Evolutionary conservation across 2,329 filamentous ascomycete genomes (phyloP).

Genomic region (Penicillium sp.): DNA sequence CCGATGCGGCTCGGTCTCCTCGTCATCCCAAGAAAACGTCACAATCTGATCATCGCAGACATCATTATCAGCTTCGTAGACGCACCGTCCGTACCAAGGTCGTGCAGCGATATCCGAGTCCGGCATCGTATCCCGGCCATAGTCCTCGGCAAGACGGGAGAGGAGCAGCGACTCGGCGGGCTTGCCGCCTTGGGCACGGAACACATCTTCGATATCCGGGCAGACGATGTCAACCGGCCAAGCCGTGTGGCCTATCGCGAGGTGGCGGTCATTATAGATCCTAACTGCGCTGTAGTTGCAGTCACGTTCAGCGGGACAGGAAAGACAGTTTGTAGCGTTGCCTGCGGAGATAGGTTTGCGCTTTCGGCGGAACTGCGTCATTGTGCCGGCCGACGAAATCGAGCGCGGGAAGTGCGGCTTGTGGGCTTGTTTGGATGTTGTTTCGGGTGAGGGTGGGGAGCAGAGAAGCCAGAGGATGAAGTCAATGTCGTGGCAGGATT

Average conservation of each 20-base stretch:
- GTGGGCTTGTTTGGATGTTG: slow-evolving; percentile 27
- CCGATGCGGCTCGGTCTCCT: slow-evolving; percentile 44
- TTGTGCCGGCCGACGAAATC: slow-evolving; percentile 70
- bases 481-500: slow-evolving; percentile 95
- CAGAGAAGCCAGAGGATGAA: slow-evolving; percentile 87
- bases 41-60: slow-evolving; percentile 92
- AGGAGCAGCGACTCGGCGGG: slow-evolving; percentile 54
- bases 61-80: slow-evolving; percentile 89
- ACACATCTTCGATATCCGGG: slow-evolving; percentile 82
- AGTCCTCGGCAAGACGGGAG: slow-evolving; percentile 52
- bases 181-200: slow-evolving; percentile 44
- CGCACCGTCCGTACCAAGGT: slow-evolving; percentile 86
- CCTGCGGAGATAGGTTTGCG: slow-evolving; percentile 76
- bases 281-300: slow-evolving; percentile 85
- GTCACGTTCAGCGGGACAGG: slow-evolving; percentile 68
- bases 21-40: slow-evolving; percentile 81
- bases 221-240: slow-evolving; percentile 92
- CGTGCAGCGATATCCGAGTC: slow-evolving; percentile 53
- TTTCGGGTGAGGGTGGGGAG: slow-evolving; percentile 55
- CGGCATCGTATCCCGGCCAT: slow-evolving; percentile 50
- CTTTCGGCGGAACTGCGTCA: slow-evolving; percentile 73
- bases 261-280: slow-evolving; percentile 70
- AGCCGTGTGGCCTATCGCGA: slow-evolving; percentile 63
- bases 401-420: slow-evolving; percentile 68
- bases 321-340: slow-evolving; percentile 78